phyloP scores from a whole-genome alignment of 441 rosid species.

The Gossypium aridum region DNA sequence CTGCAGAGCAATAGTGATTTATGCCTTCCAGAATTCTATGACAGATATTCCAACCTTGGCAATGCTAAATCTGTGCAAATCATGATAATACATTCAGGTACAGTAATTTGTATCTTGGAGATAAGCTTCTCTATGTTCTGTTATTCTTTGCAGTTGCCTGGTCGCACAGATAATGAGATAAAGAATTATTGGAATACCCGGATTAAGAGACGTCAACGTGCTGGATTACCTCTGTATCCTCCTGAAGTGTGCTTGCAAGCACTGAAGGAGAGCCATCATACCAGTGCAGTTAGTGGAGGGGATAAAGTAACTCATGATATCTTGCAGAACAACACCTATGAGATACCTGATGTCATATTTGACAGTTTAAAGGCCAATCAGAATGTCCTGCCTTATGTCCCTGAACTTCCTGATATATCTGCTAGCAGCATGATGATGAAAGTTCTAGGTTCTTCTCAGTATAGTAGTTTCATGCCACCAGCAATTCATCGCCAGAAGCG shows the following conservation, averaged over 20 bases:
- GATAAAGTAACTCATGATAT: conserved; percentile 49
- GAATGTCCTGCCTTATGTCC: conserved; percentile 42
- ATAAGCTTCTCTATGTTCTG: neutral
- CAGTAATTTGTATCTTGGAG: neutral
- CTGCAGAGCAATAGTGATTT: neutral
- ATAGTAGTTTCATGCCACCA: conserved; percentile 49
- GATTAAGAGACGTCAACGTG: conserved; percentile 88
- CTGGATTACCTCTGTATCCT: conserved; percentile 96
- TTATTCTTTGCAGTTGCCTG: conserved; percentile 61
- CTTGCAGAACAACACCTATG: conserved; percentile 44
- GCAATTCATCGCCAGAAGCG: conserved; percentile 50
- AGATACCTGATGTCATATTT: conserved; percentile 64
- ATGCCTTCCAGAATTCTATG: neutral
- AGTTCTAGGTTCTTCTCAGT: conserved; percentile 54
- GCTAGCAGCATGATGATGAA: conserved; percentile 54
- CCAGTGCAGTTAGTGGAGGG: conserved; percentile 27
- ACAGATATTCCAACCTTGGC: neutral
- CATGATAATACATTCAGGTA: neutral
- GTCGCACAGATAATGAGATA: conserved; percentile 98
- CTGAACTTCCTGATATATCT: conserved; percentile 58
- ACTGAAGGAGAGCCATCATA: conserved; percentile 43
- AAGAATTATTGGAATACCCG: conserved; percentile 99
- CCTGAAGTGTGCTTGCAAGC: conserved; percentile 66
- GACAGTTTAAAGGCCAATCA: conserved; percentile 57
- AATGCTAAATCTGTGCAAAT: neutral